Evolutionary conservation across 1,284 basidiomycete genomes (phyloP), one percentile per base, ranked within the genome.

Genomic region (Pseudozyma tsukubaensis): DNA sequence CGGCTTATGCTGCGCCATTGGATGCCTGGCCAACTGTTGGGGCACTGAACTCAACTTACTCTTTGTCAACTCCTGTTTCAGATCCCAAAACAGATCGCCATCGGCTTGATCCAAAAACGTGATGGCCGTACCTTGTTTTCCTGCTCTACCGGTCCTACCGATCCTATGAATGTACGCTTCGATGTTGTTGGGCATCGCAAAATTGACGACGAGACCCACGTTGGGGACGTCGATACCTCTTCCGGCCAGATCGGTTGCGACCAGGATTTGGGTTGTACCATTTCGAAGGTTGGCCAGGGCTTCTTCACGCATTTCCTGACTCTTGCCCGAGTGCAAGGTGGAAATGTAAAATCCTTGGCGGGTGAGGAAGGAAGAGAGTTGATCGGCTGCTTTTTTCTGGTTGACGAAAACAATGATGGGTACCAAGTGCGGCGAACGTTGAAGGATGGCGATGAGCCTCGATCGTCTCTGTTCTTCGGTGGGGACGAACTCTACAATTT

Each of bases 361-460:
- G 55, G 91, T 90, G 9, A 99, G 87, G 81, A 97, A 94, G 84
- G 93, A 93, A 42, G 93, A 92, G 21, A 99, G 92, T 90, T 93
- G 92, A 83, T 99, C 96, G 48, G 95, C 96, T 7, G 93, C 95
- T 88, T 96, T 96, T 88, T 98, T 99, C 86, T 98, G 95, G 86
- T 98, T 99, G 87, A 97, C 94, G 86, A 99, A 99, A 13, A 96
- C 92, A 76, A 99, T 99, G 81, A 99, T 98, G 1, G 97, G 97
- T 29, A 96, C 90, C 29, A 90, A 86, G 85, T 91, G 93, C 58
- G 89, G 88, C 67, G 89, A 91, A 1, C 36, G 49, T 86, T 94
- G 93, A 83, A 99, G 90, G 78, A 98, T 93, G 77, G 97, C 93
- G 80, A 96, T 85, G 81, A 99, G 86, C 37, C 91, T 89, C 71